Evolutionary conservation across 352 stramenopile species (phyloP), one percentile per base, ranked within the genome.

Genomic region (Hyaloperonospora arabidopsidis): DNA sequence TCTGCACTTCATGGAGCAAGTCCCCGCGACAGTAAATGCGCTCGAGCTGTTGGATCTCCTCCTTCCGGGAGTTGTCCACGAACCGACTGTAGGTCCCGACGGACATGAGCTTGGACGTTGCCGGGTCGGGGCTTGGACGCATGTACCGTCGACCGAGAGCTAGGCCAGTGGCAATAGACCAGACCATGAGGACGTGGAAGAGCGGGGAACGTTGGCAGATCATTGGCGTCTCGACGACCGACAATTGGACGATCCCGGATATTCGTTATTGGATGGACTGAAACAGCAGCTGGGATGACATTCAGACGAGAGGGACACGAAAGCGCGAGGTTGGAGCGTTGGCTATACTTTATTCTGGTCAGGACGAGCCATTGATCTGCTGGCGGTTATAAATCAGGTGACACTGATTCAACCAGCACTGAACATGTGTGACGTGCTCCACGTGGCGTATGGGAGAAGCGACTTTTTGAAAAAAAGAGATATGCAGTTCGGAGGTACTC

Each of bases 1-100:
- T 65, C 57, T 96, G 81, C 41, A 95, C 67, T 15, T 81, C 61
- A 47, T 83, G 63, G 18, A 88, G 68, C 23, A 89, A 52, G 14
- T 75, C 59, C 2, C 79, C 76, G 4, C 45, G 52, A 57, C 74
- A 86, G 45, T 76, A 87, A 22, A 89, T 25, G 19, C 64, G 53
- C 45, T 68, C 36, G 32, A 81, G 66, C 32, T 71, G 58, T 43
- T 57, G 34, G 21, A 67, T 46, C 50, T 64, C 21, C n/a, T 50
- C 28, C 32, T 61, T 47, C 35, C 59, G 19, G 4, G 22, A 25
- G n/a, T 29, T 63, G 15, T 22, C 41, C 51, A 45, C 40, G 28
- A 32, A 32, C 4, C 25, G 25, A 25, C 25, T 52, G 13, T n/a
- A n/a, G 15, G 28, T 47, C 32, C 55, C 48, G 38, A 46, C 22